A percentile compares a stretch with the other conserved stretches of the same genome.
Evolutionary conservation across 768 basidiomycete species (phyloP).

Genomic region (Tephrocybe sp.): DNA sequence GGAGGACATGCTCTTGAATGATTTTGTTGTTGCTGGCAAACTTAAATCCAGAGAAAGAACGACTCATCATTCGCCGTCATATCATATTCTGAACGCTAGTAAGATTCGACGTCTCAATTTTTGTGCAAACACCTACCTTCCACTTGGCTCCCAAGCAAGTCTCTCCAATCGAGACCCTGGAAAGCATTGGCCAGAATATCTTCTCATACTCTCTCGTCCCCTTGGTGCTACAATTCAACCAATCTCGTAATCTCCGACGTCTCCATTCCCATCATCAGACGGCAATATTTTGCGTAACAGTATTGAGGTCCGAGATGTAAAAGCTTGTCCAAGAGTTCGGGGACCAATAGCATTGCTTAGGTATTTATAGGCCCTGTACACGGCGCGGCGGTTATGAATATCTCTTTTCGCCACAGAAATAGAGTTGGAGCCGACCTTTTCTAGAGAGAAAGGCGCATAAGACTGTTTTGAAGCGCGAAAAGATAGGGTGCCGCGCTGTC

Average conservation of each 20-base stretch:
- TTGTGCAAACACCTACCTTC: constrained; percentile 37
- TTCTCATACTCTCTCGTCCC: constrained; percentile 47
- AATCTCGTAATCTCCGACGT: constrained; percentile 55
- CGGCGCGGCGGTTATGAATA: constrained; percentile 36
- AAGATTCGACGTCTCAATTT: neutral
- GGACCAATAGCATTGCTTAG: constrained; percentile 55
- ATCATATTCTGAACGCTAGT: constrained; percentile 40
- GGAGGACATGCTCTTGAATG: constrained; percentile 45
- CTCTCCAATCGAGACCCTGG: constrained; percentile 67
- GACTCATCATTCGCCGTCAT: constrained; percentile 65
- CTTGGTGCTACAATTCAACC: too few relatives aligned
- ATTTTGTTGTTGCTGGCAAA: constrained; percentile 46
- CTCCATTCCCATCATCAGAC: constrained; percentile 22
- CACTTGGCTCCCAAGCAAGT: too few relatives aligned
- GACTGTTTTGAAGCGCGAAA: constrained; percentile 18
- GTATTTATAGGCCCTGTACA: constrained; percentile 49
- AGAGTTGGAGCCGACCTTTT: constrained; percentile 44
- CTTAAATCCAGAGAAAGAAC: constrained; percentile 57
- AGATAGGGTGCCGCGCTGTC: constrained; percentile 29
- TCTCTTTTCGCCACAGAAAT: constrained; percentile 40
- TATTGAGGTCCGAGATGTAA: constrained; percentile 40
- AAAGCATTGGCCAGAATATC: constrained; percentile 60
- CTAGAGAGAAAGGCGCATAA: constrained; percentile 43
- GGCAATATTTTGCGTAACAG: constrained; percentile 41
- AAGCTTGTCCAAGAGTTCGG: constrained; percentile 53